These are phyloP conservation scores for Acarospora socialis DNA, from an alignment of 2,329 filamentous ascomycete genomes.

Conservation along the genomic window DNA sequence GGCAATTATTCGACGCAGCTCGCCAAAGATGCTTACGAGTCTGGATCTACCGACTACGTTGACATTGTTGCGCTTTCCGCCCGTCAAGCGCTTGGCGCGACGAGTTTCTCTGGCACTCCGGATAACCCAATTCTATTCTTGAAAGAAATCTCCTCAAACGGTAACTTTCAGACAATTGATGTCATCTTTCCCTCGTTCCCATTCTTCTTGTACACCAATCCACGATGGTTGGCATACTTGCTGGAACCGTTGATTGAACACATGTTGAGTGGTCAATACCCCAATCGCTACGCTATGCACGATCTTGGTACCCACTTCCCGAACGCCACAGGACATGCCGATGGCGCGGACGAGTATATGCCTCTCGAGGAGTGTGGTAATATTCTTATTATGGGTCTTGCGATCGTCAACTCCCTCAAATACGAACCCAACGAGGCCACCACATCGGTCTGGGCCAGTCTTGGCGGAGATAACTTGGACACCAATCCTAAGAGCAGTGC, in stretches of 20 bases:
- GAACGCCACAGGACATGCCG: conserved; percentile 59
- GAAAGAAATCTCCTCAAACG: conserved; percentile 76
- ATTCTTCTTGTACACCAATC: conserved; percentile 77
- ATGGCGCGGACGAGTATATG: conserved; percentile 59
- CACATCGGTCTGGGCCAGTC: conserved; percentile 43
- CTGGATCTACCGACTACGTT: conserved; percentile 59
- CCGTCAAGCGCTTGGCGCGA: conserved; percentile 66
- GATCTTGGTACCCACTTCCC: conserved; percentile 60
- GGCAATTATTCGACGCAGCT: conserved; percentile 61
- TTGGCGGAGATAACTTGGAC: conserved; percentile 20
- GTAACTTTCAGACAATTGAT: conserved; percentile 74
- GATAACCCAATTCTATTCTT: conserved; percentile 62
- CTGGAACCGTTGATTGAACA: conserved; percentile 71
- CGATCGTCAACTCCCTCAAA: conserved; percentile 58
- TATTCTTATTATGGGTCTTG: conserved; percentile 71
- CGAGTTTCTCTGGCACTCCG: conserved; percentile 56
- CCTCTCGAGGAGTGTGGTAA: conserved; percentile 67
- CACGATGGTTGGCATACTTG: conserved; percentile 63
- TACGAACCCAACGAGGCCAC: conserved; percentile 44
- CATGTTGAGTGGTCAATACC: conserved; percentile 69
- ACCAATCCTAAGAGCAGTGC: conserved; percentile 20
- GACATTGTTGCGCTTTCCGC: conserved; percentile 67
- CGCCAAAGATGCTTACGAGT: conserved; percentile 55
- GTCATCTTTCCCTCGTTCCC: conserved; percentile 79
- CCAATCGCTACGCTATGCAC: conserved; percentile 68